phyloP scores from a whole-genome alignment of 2,329 filamentous ascomycete genomes.

The Clarireedia paspali region DNA sequence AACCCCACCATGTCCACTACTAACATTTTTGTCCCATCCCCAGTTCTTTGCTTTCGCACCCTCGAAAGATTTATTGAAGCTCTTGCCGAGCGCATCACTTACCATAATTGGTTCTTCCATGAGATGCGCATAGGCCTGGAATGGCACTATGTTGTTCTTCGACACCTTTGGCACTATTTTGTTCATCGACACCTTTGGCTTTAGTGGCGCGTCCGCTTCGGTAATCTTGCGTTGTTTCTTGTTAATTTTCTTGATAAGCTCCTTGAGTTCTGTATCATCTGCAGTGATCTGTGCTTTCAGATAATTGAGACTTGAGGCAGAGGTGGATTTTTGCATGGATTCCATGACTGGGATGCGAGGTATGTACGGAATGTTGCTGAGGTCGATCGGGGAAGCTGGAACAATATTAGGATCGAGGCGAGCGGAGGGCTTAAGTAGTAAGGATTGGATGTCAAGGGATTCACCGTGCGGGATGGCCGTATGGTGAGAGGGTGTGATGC shows the following conservation, averaged over 20 bases:
- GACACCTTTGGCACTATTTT: not conserved
- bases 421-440: slow-evolving; percentile 64
- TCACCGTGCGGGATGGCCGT: slow-evolving; percentile 76
- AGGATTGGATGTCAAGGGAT: slow-evolving; percentile 70
- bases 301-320: slow-evolving; percentile 43
- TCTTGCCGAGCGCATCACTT: not conserved
- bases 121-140: slow-evolving; percentile 4
- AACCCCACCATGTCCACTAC: not conserved
- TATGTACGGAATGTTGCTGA: slow-evolving; percentile 58
- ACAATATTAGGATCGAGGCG: slow-evolving; percentile 57
- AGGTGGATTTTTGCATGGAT: slow-evolving; percentile 41
- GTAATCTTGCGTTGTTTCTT: slow-evolving; percentile 37
- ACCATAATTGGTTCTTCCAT: slow-evolving; percentile 10
- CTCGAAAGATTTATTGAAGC: slow-evolving; percentile 4
- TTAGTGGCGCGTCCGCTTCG: slow-evolving; percentile 40
- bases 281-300: slow-evolving; percentile 78
- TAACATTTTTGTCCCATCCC: not conserved
- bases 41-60: slow-evolving; percentile 2
- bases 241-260: slow-evolving; percentile 64
- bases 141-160: not conserved
- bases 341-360: slow-evolving; percentile 76
- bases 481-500: slow-evolving; percentile 80
- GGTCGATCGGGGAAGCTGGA: slow-evolving; percentile 38
- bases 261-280: slow-evolving; percentile 63
- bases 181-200: not conserved